Conservation (phyloP, 2,329 filamentous ascomycete species). For the Cordyceps fumosorosea region DNA sequence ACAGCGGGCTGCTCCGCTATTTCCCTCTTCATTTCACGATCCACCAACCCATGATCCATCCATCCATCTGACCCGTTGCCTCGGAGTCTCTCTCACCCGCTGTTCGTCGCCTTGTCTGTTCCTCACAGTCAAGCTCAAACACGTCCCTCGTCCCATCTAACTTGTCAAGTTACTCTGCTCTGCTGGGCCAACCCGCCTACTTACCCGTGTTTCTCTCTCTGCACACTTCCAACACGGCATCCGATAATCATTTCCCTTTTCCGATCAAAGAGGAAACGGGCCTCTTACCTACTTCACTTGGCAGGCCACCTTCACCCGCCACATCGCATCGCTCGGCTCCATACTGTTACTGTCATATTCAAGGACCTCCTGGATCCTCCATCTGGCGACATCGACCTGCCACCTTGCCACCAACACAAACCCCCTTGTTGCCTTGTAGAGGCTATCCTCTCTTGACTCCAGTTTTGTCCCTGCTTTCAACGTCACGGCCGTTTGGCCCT, state of each 20-base stretch:
- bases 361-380: constrained; percentile 8
- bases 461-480: not conserved
- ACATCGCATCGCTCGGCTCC: not conserved
- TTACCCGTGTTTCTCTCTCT: not conserved
- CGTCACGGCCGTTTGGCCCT: not conserved
- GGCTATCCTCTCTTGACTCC: not conserved
- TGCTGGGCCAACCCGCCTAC: constrained; percentile 1
- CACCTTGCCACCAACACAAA: not conserved
- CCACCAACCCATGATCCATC: not conserved
- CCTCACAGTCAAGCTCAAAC: not conserved
- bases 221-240: not conserved
- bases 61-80: constrained; percentile 1
- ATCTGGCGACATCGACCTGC: constrained; percentile 5
- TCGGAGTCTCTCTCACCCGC: constrained; percentile 2
- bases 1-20: constrained; percentile 3
- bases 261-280: not conserved
- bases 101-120: not conserved
- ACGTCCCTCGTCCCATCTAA: not conserved
- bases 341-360: not conserved
- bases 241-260: not conserved
- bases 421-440: constrained; percentile 1
- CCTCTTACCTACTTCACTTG: not conserved
- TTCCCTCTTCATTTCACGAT: constrained; percentile 11
- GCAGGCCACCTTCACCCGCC: not conserved
- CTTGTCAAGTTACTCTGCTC: not conserved